Percentiles rank a stretch among this genome's conserved stretches.
phyloP scores from a whole-genome alignment of 768 basidiomycete species.

The Podaxis pistillaris region DNA sequence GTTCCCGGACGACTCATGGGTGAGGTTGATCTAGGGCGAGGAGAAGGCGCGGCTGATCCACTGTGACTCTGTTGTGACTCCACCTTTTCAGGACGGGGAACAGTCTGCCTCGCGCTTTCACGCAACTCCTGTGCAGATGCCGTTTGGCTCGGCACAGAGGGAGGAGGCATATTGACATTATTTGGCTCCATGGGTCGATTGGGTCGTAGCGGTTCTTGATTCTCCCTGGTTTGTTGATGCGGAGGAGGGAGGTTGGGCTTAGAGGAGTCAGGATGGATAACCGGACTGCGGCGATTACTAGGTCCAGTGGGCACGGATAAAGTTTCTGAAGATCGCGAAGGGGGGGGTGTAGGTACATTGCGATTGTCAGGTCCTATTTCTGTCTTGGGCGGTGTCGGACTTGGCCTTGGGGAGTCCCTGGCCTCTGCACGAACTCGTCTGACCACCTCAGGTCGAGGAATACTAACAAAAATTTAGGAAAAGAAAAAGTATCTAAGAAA shows the following conservation, averaged over 20 bases:
- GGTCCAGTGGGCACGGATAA: slow-evolving; percentile 12
- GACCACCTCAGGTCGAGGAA: slow-evolving; percentile 79
- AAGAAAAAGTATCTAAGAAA: neutral
- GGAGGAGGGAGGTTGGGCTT: slow-evolving; percentile 9
- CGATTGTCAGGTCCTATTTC: slow-evolving; percentile 15
- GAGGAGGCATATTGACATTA: slow-evolving; percentile 71
- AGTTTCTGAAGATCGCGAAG: slow-evolving; percentile 14
- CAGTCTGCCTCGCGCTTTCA: slow-evolving; percentile 73
- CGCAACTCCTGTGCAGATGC: slow-evolving; percentile 75
- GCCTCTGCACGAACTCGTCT: slow-evolving; percentile 51
- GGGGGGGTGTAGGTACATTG: slow-evolving; percentile 9
- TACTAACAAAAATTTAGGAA: slow-evolving; percentile 36
- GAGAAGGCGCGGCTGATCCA: slow-evolving; percentile 55
- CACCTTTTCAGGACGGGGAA: slow-evolving; percentile 41
- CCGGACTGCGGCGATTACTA: slow-evolving; percentile 15
- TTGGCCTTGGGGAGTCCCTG: slow-evolving; percentile 33
- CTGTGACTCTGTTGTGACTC: slow-evolving; percentile 50
- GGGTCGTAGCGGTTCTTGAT: slow-evolving; percentile 33
- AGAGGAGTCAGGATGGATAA: slow-evolving; percentile 5
- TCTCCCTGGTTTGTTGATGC: slow-evolving; percentile 14
- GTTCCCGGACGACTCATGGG: slow-evolving; percentile 67
- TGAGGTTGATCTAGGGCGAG: slow-evolving; percentile 63
- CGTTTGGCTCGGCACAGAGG: slow-evolving; percentile 75
- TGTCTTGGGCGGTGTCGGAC: slow-evolving; percentile 15
- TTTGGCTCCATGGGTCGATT: slow-evolving; percentile 33